Percentiles rank a stretch among this genome's conserved stretches.
phyloP scores from a whole-genome alignment of 208 protist species.

The Sergeia podlipaevii region DNA sequence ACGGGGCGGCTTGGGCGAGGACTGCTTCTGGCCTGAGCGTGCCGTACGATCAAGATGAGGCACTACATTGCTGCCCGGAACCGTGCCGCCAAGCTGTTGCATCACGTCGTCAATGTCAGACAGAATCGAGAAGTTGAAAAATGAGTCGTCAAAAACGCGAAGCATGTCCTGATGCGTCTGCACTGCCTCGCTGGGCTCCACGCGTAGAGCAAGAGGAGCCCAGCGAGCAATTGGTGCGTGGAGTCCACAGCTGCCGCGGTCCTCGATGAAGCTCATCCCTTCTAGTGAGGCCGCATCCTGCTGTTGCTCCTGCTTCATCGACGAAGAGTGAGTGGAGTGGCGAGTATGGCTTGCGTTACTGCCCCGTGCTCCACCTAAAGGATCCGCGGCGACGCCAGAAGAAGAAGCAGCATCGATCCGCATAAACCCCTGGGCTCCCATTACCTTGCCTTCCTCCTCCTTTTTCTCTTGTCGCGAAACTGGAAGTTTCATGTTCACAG shows the following conservation, averaged over 20 bases:
- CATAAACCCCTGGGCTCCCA: constrained; percentile 10
- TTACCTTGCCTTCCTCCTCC: neutral
- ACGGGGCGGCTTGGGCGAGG: no score
- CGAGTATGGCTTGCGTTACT: neutral
- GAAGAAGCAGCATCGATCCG: neutral
- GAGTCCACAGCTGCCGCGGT: neutral
- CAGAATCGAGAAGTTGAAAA: no score
- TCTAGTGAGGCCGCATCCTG: neutral
- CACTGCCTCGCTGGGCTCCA: constrained; percentile 22
- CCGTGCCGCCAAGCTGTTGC: no score
- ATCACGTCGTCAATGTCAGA: no score
- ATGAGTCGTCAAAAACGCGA: constrained; percentile 39
- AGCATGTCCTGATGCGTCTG: constrained; percentile 25
- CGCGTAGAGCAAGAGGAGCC: constrained; percentile 39
- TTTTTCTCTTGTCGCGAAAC: neutral
- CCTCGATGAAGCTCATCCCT: constrained; percentile 1
- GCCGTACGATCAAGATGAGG: no score
- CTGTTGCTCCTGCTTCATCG: neutral
- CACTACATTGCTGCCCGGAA: no score
- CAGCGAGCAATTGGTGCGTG: constrained; percentile 57
- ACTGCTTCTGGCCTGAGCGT: no score
- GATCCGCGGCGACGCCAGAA: no score
- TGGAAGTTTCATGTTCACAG: constrained; percentile 29
- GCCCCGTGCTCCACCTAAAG: no score
- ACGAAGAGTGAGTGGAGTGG: neutral